Evolutionary conservation across 2,329 filamentous ascomycete species (phyloP), one percentile per base, ranked within the genome.

Genomic region (Neonectria hederae): DNA sequence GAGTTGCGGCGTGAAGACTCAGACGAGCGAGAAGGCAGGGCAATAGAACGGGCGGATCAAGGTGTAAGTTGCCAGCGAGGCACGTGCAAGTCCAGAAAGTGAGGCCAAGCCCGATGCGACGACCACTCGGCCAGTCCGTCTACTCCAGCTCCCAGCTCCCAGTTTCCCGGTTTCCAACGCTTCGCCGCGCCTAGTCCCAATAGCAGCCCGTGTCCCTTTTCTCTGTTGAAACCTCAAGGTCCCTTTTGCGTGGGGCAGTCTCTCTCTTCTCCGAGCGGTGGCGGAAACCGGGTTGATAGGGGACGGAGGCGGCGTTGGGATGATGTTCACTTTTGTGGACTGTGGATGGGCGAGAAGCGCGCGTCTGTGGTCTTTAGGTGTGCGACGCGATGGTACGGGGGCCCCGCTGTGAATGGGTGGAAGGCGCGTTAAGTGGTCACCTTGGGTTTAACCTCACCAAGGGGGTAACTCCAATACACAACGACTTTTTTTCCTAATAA

Each of bases 401-500:
- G 17, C 68, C 72, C 69, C 69, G 69, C 73, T 68, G 59, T 63
- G 59, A 69, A 59, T 69, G 68, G 70, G n/a, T 35, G 51, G 57
- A 59, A 58, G 59, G 65, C 73, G 73, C 73, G 72, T 75, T 70
- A 75, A 75, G 73, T 75, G 71, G 68, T 65, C 63, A 46, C 42
- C 45, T 48, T 17, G 42, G 49, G 35, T 65, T 54, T 43, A 46
- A 54, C 48, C 61, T 48, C 52, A 58, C 22, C 32, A 6, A 17
- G 35, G 14, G 14, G 14, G 14, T 14, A 17, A 17, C n/a, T n/a
- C 30, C 30, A 32, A 32, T 32, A n/a, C 30, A 13, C 2, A 11
- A 32, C 10, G 10, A 32, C 9, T 5, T n/a, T n/a, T n/a, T n/a
- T n/a, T n/a, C n/a, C n/a, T n/a, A n/a, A n/a, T n/a, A n/a, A n/a